Percentiles rank a stretch among this genome's conserved stretches.
These are phyloP conservation scores for Hanseniaspora meyeri DNA, from an alignment of 805 yeast species.

Conservation along the genomic window DNA sequence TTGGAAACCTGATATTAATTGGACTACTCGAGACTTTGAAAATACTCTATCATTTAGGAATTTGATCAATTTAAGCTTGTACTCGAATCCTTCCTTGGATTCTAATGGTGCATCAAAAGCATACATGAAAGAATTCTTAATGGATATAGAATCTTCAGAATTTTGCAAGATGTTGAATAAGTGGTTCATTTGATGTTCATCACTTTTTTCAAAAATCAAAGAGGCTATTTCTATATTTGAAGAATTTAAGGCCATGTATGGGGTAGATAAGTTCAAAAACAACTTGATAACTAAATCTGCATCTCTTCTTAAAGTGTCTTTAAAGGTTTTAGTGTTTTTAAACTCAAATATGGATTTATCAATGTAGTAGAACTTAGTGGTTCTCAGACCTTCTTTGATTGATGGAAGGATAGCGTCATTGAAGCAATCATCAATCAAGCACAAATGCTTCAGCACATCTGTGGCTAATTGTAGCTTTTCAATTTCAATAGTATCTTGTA, in stretches of 20 bases:
- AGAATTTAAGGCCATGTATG: background rate
- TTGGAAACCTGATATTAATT: slow-evolving; percentile 67
- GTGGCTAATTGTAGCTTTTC: background rate
- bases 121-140: slow-evolving; percentile 57
- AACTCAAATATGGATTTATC: slow-evolving; percentile 13
- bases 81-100: slow-evolving; percentile 30
- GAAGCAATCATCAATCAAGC: slow-evolving; percentile 4
- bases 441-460: background rate
- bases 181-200: slow-evolving; percentile 3
- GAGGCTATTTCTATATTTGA: background rate
- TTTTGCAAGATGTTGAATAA: slow-evolving; percentile 1
- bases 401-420: slow-evolving; percentile 9
- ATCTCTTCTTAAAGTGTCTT: slow-evolving; percentile 5
- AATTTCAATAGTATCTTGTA: background rate
- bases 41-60: slow-evolving; percentile 36
- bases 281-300: background rate
- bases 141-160: slow-evolving; percentile 28
- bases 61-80: slow-evolving; percentile 48
- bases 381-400: slow-evolving; percentile 4
- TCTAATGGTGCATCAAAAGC: slow-evolving; percentile 44
- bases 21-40: slow-evolving; percentile 46
- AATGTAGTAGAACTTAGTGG: slow-evolving; percentile 2
- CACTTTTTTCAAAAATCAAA: background rate
- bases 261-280: background rate
- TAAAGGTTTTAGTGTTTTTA: slow-evolving; percentile 3